phyloP scores from a whole-genome alignment of 148 eudicot species.

The Fallopia convolvulus region DNA sequence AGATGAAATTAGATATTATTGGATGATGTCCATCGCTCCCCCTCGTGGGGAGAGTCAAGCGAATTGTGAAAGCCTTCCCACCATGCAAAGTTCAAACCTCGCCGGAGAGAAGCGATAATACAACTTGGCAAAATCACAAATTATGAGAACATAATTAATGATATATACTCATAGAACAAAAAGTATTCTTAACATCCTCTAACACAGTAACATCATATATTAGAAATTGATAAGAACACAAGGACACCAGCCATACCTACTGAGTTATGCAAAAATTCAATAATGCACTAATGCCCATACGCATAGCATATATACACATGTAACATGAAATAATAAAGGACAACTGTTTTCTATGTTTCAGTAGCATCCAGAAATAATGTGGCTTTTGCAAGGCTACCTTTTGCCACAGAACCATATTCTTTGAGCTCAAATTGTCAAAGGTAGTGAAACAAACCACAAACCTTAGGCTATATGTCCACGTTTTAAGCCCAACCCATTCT shows the following conservation, averaged over 20 bases:
- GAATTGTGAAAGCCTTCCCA: too few relatives aligned
- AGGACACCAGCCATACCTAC: conserved; percentile 47
- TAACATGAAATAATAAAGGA: not conserved
- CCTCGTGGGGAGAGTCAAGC: too few relatives aligned
- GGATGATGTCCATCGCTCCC: too few relatives aligned
- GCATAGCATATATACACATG: conserved; percentile 20
- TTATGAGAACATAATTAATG: not conserved
- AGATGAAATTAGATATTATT: not conserved
- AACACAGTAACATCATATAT: not conserved
- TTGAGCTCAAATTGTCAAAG: too few relatives aligned
- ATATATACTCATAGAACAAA: not conserved
- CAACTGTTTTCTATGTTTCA: not conserved
- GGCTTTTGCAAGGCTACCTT: too few relatives aligned
- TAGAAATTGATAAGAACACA: not conserved
- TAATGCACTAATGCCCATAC: conserved; percentile 38
- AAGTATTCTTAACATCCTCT: not conserved
- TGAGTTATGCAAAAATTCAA: conserved; percentile 73
- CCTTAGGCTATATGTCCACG: too few relatives aligned
- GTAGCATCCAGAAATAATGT: too few relatives aligned
- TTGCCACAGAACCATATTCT: too few relatives aligned
- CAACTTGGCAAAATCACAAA: not conserved
- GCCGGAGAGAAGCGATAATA: too few relatives aligned
- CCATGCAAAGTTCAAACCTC: too few relatives aligned
- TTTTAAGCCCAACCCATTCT: too few relatives aligned
- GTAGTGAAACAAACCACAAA: too few relatives aligned